phyloP scores from a whole-genome alignment of 208 protist genomes.

The Crithidia thermophila region DNA sequence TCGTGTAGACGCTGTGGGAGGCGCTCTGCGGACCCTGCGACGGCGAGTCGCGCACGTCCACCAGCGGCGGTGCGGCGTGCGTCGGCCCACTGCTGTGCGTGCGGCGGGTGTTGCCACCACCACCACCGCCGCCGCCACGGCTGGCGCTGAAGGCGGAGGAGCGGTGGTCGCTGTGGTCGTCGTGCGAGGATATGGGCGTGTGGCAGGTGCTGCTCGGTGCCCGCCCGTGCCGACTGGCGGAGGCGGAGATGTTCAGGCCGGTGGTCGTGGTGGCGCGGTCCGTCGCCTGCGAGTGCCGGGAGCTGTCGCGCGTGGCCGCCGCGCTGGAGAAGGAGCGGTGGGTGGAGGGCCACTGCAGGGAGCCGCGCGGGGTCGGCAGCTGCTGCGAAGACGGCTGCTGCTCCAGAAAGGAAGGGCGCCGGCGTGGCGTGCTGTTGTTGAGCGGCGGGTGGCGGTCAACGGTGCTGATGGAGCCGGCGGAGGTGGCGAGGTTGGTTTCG shows the following conservation, averaged over 20 bases:
- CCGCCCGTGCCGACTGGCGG: not conserved
- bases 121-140: not conserved
- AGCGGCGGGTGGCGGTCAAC: slow-evolving; percentile 2
- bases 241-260: not conserved
- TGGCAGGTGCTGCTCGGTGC: slow-evolving; percentile 24
- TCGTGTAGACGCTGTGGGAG: slow-evolving; percentile 39
- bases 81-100: too few species aligned
- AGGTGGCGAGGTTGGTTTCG: slow-evolving; percentile 11
- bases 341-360: slow-evolving; percentile 46
- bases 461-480: not conserved
- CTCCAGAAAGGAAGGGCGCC: slow-evolving; percentile 23
- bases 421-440: slow-evolving; percentile 17
- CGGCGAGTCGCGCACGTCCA: slow-evolving; percentile 29
- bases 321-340: slow-evolving; percentile 45
- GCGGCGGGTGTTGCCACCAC: slow-evolving; percentile 5
- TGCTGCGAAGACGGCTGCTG: slow-evolving; percentile 18
- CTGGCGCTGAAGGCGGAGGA: slow-evolving; percentile 4
- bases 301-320: slow-evolving; percentile 41
- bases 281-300: slow-evolving; percentile 28
- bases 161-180: slow-evolving; percentile 16
- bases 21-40: slow-evolving; percentile 29
- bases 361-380: slow-evolving; percentile 27
- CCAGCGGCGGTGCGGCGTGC: slow-evolving; percentile 23
- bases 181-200: slow-evolving; percentile 24
- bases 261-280: slow-evolving; percentile 10